Percentiles rank a stretch among this genome's conserved stretches.
Conservation (phyloP, 768 basidiomycete species). For the Roridomyces roridus region DNA sequence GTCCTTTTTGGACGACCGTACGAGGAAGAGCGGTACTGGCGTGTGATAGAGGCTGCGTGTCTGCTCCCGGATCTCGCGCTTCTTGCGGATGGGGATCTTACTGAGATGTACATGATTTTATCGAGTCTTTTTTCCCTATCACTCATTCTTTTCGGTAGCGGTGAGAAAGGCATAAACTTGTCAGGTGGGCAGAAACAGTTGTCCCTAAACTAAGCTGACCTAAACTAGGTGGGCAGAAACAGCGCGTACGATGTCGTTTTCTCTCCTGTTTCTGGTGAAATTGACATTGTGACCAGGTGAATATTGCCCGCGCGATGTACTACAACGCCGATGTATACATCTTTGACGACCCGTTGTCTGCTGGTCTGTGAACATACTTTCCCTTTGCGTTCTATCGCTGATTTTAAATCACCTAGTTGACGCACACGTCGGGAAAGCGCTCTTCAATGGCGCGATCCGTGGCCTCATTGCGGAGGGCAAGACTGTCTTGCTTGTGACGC, state of each 20-base stretch:
- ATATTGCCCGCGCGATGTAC: slow-evolving; percentile 75
- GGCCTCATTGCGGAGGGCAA: slow-evolving; percentile 57
- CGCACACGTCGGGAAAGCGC: slow-evolving; percentile 73
- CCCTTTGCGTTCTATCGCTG: no score
- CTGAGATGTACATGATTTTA: no score
- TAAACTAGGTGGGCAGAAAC: slow-evolving; percentile 75
- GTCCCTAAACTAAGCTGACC: no score
- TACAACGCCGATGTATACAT: slow-evolving; percentile 65
- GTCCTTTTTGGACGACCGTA: slow-evolving; percentile 69
- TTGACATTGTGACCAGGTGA: slow-evolving; percentile 61
- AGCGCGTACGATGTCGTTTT: slow-evolving; percentile 43
- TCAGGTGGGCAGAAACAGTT: slow-evolving; percentile 73
- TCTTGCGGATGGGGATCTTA: slow-evolving; percentile 73
- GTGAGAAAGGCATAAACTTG: slow-evolving; percentile 53
- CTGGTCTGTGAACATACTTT: slow-evolving; percentile 21
- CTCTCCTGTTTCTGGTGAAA: no score
- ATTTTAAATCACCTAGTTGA: no score
- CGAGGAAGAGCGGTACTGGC: slow-evolving; percentile 72
- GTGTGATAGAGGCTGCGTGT: slow-evolving; percentile 60
- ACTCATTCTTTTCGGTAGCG: background rate
- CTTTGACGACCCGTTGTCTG: slow-evolving; percentile 70
- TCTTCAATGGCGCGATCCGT: slow-evolving; percentile 69
- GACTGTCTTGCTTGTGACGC: slow-evolving; percentile 89
- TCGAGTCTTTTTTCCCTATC: slow-evolving; percentile 29
- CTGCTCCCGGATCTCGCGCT: slow-evolving; percentile 68